Evolutionary conservation across 495 filamentous ascomycete genomes (phyloP).

Genomic region (Lasiosphaeria ovina): DNA sequence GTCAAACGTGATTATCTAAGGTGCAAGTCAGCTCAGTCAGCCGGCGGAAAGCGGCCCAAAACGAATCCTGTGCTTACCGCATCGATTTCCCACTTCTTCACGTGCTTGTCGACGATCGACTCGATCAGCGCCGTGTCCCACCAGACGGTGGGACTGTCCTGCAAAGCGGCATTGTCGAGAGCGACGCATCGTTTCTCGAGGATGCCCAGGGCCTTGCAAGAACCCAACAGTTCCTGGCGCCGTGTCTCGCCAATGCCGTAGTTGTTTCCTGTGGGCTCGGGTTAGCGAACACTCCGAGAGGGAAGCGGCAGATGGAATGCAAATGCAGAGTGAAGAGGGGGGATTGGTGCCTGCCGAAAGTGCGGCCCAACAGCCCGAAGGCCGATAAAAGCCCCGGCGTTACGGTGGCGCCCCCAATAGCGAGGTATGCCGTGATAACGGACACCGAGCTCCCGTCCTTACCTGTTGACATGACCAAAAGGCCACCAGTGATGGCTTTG

Average conservation of each 20-base stretch:
- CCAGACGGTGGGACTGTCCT: slow-evolving; percentile 43
- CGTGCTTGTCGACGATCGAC: slow-evolving; percentile 32
- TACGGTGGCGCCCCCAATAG: background rate
- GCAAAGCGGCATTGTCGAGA: slow-evolving; percentile 35
- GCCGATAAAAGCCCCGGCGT: background rate
- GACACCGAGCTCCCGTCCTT: slow-evolving; percentile 2
- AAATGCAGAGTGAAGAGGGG: too few relatives aligned
- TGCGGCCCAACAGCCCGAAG: background rate
- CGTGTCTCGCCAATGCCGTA: slow-evolving; percentile 39
- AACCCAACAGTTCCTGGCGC: slow-evolving; percentile 34
- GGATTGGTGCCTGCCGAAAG: too few relatives aligned
- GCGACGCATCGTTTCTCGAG: slow-evolving; percentile 31
- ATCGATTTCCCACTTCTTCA: slow-evolving; percentile 41
- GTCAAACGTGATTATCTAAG: slow-evolving; percentile 45
- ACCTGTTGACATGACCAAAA: slow-evolving; percentile 44
- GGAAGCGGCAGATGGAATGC: background rate
- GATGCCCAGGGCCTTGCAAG: slow-evolving; percentile 38
- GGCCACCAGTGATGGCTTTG: slow-evolving; percentile 25
- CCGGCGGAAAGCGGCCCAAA: background rate
- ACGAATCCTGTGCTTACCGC: slow-evolving; percentile 24
- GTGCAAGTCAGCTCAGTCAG: background rate
- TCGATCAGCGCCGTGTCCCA: slow-evolving; percentile 38
- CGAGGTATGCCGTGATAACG: background rate
- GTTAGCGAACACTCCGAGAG: background rate
- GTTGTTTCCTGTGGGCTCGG: slow-evolving; percentile 37